phyloP scores from a whole-genome alignment of 2,329 filamentous ascomycete genomes.

The Monosporascus sp. region DNA sequence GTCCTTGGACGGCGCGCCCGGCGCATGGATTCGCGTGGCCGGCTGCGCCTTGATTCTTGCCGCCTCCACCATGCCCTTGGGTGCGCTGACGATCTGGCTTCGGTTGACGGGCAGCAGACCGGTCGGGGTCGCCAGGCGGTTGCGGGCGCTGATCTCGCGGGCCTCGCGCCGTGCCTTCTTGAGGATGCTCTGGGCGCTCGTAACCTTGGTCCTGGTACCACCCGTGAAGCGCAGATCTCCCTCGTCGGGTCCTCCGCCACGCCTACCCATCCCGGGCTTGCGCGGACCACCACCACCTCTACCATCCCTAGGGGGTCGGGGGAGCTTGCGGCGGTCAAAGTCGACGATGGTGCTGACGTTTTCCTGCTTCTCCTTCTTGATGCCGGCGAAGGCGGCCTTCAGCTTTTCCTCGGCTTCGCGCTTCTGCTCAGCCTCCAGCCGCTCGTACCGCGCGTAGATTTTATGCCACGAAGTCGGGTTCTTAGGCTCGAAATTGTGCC shows the following conservation, averaged over 20 bases:
- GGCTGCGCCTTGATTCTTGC: constrained; percentile 37
- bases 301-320: constrained; percentile 33
- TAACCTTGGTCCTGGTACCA: constrained; percentile 48
- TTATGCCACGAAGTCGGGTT: constrained; percentile 70
- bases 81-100: constrained; percentile 43
- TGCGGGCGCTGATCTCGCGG: constrained; percentile 45
- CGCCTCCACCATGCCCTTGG: constrained; percentile 49
- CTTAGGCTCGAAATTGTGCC: constrained; percentile 58
- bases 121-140: constrained; percentile 37
- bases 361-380: constrained; percentile 52
- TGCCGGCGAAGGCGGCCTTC: constrained; percentile 49
- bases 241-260: constrained; percentile 19
- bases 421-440: constrained; percentile 51
- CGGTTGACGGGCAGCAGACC: constrained; percentile 27
- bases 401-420: constrained; percentile 54
- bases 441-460: constrained; percentile 66
- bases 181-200: constrained; percentile 48
- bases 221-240: constrained; percentile 37
- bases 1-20: background rate
- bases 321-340: constrained; percentile 39
- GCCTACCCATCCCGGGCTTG: constrained; percentile 4
- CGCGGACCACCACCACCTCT: constrained; percentile 12
- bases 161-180: constrained; percentile 52
- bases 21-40: constrained; percentile 14
- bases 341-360: constrained; percentile 52